Conservation (phyloP, 2,329 filamentous ascomycete genomes). For the Scopulariopsis brevicaulis region DNA sequence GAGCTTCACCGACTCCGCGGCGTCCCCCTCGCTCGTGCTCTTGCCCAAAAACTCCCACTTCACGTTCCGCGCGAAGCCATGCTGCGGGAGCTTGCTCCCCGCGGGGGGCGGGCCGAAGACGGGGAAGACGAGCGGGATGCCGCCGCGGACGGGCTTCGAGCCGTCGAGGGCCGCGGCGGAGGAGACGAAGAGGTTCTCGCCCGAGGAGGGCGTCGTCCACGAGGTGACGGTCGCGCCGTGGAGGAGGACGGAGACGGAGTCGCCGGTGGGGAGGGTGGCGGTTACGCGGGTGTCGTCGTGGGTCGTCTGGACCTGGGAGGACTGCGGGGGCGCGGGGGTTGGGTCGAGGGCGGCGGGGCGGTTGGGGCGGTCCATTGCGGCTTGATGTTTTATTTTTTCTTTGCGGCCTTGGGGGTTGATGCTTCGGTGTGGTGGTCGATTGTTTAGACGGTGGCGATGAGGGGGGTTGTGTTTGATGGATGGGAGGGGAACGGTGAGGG, state of each 20-base stretch:
- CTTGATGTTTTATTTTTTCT: background rate
- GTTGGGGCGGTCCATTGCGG: conserved; percentile 74
- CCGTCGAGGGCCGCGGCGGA: conserved; percentile 74
- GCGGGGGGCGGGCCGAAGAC: conserved; percentile 79
- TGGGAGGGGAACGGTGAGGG: too few relatives aligned
- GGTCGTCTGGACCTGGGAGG: conserved; percentile 63
- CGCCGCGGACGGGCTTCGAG: conserved; percentile 79
- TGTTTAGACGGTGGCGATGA: too few relatives aligned
- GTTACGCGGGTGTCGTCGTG: conserved; percentile 61
- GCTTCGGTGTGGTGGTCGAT: background rate
- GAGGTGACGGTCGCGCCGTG: conserved; percentile 85
- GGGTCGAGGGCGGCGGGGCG: conserved; percentile 69
- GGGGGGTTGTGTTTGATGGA: too few relatives aligned
- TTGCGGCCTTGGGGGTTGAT: background rate
- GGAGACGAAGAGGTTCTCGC: conserved; percentile 81
- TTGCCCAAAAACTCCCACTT: conserved; percentile 93
- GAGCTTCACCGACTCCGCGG: conserved; percentile 69
- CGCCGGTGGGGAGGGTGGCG: conserved; percentile 75
- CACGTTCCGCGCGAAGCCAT: conserved; percentile 85
- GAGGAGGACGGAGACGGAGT: conserved; percentile 77
- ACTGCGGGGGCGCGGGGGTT: conserved; percentile 62
- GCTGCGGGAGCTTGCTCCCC: conserved; percentile 71
- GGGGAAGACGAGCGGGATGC: conserved; percentile 87
- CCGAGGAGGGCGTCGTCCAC: conserved; percentile 74
- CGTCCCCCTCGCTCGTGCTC: conserved; percentile 39